phyloP scores from a whole-genome alignment of 2,329 filamentous ascomycete species.

The Zymoseptoria ardabiliae region DNA sequence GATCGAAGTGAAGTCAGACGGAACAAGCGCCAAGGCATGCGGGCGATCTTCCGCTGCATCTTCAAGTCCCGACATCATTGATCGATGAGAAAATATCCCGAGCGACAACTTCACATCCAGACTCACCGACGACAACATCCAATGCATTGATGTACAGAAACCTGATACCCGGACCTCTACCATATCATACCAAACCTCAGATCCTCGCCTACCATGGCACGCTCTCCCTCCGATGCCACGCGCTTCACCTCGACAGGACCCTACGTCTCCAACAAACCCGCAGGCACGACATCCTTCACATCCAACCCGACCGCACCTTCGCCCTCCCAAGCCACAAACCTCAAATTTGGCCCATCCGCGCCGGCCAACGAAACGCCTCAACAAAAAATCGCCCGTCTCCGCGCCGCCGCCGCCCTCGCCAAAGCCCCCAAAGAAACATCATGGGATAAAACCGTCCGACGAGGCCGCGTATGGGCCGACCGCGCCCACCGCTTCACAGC shows the following conservation, averaged over 20 bases:
- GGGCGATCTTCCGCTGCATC: constrained; percentile 1
- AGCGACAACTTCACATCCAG: not conserved
- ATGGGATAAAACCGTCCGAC: constrained; percentile 48
- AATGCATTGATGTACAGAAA: constrained; percentile 8
- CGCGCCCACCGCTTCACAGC: constrained; percentile 54
- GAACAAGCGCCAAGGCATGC: not conserved
- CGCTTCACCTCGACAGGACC: constrained; percentile 66
- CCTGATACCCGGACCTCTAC: not conserved
- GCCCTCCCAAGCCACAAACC: constrained; percentile 17
- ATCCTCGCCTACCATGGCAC: constrained; percentile 40
- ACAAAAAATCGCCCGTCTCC: constrained; percentile 46
- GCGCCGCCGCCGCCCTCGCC: constrained; percentile 42
- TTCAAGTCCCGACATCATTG: constrained; percentile 3
- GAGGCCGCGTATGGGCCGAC: constrained; percentile 52
- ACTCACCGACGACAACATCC: not conserved
- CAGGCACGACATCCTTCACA: constrained; percentile 28
- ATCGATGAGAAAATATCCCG: constrained; percentile 2
- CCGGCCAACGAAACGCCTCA: constrained; percentile 45
- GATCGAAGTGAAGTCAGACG: not conserved
- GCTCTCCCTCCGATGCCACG: constrained; percentile 71
- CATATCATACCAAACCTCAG: not conserved
- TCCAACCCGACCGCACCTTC: constrained; percentile 24
- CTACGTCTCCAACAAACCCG: constrained; percentile 59
- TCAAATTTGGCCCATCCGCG: constrained; percentile 26
- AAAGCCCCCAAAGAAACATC: constrained; percentile 44